A percentile compares a stretch with the other conserved stretches of the same genome.
Evolutionary conservation across 257 asterid genomes (phyloP).

Genomic region (Gardenia jasminoides): DNA sequence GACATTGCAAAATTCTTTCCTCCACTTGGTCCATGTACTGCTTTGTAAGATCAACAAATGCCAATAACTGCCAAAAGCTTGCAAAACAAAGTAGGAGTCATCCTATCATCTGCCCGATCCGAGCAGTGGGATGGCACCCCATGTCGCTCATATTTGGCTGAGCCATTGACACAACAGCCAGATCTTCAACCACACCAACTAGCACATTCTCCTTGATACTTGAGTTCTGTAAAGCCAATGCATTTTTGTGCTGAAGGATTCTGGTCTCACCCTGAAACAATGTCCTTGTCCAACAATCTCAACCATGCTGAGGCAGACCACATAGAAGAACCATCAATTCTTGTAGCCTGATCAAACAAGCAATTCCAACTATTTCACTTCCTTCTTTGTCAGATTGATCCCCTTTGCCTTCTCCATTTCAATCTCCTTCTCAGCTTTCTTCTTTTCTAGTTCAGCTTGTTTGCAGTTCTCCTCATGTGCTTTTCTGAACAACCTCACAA

Average conservation of each 20-base stretch:
- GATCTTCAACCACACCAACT: slow-evolving; percentile 39
- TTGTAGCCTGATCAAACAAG: slow-evolving; percentile 21
- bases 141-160: slow-evolving; percentile 21
- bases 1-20: not conserved
- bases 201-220: slow-evolving; percentile 25
- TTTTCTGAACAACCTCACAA: slow-evolving; percentile 82
- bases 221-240: slow-evolving; percentile 29
- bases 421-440: slow-evolving; percentile 90
- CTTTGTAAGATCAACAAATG: slow-evolving; percentile 19
- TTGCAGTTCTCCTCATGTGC: slow-evolving; percentile 92
- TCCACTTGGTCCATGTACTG: slow-evolving; percentile 6
- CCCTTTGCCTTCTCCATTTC: slow-evolving; percentile 78
- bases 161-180: slow-evolving; percentile 28
- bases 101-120: slow-evolving; percentile 24
- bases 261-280: slow-evolving; percentile 23
- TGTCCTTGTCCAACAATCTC: slow-evolving; percentile 12
- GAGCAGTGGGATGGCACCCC: slow-evolving; percentile 28
- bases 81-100: slow-evolving; percentile 14
- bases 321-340: slow-evolving; percentile 17
- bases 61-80: slow-evolving; percentile 14
- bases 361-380: slow-evolving; percentile 42
- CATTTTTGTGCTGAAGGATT: slow-evolving; percentile 24
- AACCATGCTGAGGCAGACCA: slow-evolving; percentile 11
- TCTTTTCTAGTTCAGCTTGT: slow-evolving; percentile 94
- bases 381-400: slow-evolving; percentile 47